phyloP scores from a whole-genome alignment of 441 rosid species.

The Gossypium lobatum region DNA sequence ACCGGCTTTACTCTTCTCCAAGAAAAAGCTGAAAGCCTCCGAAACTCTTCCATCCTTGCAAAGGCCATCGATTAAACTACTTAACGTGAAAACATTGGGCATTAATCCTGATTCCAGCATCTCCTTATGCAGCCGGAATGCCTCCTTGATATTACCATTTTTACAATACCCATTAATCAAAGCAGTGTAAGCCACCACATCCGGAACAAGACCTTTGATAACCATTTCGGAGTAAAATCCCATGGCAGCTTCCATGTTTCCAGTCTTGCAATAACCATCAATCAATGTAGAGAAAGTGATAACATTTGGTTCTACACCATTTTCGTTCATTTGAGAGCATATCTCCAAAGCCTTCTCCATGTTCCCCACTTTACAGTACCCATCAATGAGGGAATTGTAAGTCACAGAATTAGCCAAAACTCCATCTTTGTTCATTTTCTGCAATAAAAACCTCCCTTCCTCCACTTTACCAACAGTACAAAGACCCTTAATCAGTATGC shows the following conservation, averaged over 20 bases:
- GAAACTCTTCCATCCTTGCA: constrained; percentile 40
- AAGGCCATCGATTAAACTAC: constrained; percentile 41
- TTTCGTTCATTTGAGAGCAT: constrained; percentile 41
- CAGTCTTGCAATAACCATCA: constrained; percentile 40
- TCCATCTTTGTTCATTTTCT: constrained; percentile 42
- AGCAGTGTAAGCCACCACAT: constrained; percentile 44
- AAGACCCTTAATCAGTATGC: constrained; percentile 48
- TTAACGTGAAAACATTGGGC: constrained; percentile 38
- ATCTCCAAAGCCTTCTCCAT: constrained; percentile 39
- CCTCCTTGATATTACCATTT: constrained; percentile 37
- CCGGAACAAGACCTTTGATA: constrained; percentile 42
- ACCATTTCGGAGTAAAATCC: constrained; percentile 43
- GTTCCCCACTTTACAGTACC: constrained; percentile 39
- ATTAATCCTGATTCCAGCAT: constrained; percentile 38
- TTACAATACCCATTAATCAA: constrained; percentile 46
- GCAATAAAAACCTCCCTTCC: constrained; percentile 40
- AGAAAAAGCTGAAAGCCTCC: constrained; percentile 40
- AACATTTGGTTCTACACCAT: constrained; percentile 32
- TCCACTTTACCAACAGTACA: constrained; percentile 31
- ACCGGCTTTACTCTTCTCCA: constrained; percentile 23
- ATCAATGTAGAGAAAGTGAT: constrained; percentile 46
- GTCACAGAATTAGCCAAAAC: constrained; percentile 43
- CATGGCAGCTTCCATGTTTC: constrained; percentile 42
- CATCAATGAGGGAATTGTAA: constrained; percentile 55
- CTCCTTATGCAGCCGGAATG: constrained; percentile 32